A percentile compares a stretch with the other conserved stretches of the same genome.
phyloP scores from a whole-genome alignment of 1,284 basidiomycete genomes.

The Ceratobasidium sp. region DNA sequence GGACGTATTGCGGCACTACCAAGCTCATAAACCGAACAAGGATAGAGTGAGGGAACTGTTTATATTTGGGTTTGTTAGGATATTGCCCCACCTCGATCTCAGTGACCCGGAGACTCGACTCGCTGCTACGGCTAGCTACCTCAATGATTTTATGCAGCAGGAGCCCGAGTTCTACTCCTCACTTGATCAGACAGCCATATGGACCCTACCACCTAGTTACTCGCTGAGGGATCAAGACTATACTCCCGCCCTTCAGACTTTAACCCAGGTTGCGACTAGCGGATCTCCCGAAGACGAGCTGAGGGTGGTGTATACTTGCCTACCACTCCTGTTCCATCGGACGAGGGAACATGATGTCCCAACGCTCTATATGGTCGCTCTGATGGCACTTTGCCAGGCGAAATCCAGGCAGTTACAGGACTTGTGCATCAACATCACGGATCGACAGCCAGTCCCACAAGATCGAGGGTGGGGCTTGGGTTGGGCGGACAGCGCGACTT shows the following conservation, averaged over 20 bases:
- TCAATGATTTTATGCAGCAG: background rate
- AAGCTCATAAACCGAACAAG: background rate
- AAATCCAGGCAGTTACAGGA: background rate
- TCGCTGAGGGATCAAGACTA: too few relatives aligned
- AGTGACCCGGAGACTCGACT: background rate
- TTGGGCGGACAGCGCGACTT: background rate
- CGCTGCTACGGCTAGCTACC: background rate
- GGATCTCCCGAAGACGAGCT: background rate
- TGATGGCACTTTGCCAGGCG: background rate
- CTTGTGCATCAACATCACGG: background rate
- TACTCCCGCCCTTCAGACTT: too few relatives aligned
- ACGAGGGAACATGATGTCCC: background rate
- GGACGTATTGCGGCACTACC: background rate
- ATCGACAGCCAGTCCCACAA: background rate
- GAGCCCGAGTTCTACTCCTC: background rate
- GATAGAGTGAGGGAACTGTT: background rate
- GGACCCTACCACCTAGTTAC: too few relatives aligned
- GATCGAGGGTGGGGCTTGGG: background rate
- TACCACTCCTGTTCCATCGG: background rate
- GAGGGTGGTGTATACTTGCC: background rate
- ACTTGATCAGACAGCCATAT: too few relatives aligned
- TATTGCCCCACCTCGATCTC: background rate
- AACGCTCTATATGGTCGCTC: background rate
- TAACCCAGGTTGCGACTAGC: too few relatives aligned
- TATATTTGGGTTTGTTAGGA: background rate